A percentile compares a stretch with the other conserved stretches of the same genome.
phyloP scores from a whole-genome alignment of 306 rosid genomes.

The Fragaria vesca region DNA sequence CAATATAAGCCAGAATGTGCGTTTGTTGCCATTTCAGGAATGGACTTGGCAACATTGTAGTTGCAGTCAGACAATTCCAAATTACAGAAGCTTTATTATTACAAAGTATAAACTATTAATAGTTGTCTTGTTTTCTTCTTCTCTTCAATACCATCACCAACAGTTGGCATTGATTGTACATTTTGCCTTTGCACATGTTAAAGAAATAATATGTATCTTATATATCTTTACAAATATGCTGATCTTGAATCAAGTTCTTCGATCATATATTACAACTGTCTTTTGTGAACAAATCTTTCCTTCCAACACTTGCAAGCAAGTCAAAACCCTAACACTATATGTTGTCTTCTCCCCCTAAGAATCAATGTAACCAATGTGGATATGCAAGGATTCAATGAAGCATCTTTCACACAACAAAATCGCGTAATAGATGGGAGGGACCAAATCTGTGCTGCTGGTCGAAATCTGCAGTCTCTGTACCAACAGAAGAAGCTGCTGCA shows the following conservation, averaged over 20 bases:
- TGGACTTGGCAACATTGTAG: not conserved
- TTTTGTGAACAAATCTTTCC: slow-evolving; percentile 20
- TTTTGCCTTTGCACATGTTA: slow-evolving; percentile 19
- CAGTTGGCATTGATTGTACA: slow-evolving; percentile 26
- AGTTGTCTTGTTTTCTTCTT: not conserved
- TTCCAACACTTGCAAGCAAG: slow-evolving; percentile 35
- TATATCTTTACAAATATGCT: slow-evolving; percentile 36
- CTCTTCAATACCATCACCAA: slow-evolving; percentile 25
- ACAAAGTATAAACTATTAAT: slow-evolving; percentile 23
- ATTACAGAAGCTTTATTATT: slow-evolving; percentile 14
- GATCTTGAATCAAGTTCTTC: slow-evolving; percentile 33
- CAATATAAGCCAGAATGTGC: not conserved
- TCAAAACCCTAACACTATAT: not conserved
- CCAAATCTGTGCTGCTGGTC: slow-evolving; percentile 58
- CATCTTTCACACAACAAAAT: slow-evolving; percentile 55
- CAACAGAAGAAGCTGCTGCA: slow-evolving; percentile 45
- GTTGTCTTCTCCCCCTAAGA: slow-evolving; percentile 12
- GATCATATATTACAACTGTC: slow-evolving; percentile 41
- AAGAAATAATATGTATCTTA: slow-evolving; percentile 20
- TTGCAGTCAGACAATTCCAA: not conserved
- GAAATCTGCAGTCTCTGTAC: slow-evolving; percentile 51
- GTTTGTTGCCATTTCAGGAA: not conserved
- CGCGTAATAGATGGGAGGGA: slow-evolving; percentile 53
- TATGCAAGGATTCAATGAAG: slow-evolving; percentile 5
- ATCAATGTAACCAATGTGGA: slow-evolving; percentile 14